A percentile compares a stretch with the other conserved stretches of the same genome.
These are phyloP conservation scores for Amanita rubescens DNA, from an alignment of 768 basidiomycete genomes.

Conservation along the genomic window DNA sequence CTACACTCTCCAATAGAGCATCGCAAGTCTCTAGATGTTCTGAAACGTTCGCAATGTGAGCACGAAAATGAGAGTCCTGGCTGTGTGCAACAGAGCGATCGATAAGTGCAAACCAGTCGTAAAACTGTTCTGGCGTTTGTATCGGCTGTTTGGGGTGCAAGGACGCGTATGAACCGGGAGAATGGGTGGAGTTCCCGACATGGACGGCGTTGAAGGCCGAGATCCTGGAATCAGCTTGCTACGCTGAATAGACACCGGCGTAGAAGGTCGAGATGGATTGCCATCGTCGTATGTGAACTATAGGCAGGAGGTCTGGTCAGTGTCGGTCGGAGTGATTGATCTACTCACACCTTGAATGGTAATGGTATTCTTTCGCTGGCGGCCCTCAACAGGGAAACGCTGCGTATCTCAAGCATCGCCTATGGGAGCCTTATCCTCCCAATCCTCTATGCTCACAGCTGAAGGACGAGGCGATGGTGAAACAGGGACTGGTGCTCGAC, in stretches of 20 bases:
- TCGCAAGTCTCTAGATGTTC: conserved; percentile 78
- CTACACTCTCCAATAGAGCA: conserved; percentile 58
- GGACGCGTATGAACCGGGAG: conserved; percentile 20
- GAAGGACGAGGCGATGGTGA: conserved; percentile 17
- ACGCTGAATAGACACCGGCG: conserved; percentile 19
- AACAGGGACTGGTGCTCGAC: not conserved
- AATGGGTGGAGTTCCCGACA: conserved; percentile 16
- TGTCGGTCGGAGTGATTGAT: not conserved
- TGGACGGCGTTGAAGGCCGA: conserved; percentile 10
- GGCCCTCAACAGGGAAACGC: conserved; percentile 54
- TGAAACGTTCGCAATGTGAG: conserved; percentile 70
- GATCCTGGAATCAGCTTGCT: conserved; percentile 5
- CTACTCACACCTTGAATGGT: conserved; percentile 63
- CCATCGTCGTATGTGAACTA: conserved; percentile 26
- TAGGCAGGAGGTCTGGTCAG: conserved; percentile 8
- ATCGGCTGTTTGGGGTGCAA: conserved; percentile 74
- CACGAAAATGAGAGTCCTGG: conserved; percentile 89
- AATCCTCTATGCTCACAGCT: conserved; percentile 74
- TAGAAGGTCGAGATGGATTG: conserved; percentile 32
- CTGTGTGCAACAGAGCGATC: conserved; percentile 88
- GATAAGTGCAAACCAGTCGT: conserved; percentile 91
- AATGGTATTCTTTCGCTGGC: conserved; percentile 54
- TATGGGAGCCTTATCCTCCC: conserved; percentile 81
- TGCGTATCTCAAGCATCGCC: conserved; percentile 59
- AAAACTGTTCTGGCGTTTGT: conserved; percentile 90